Evolutionary conservation across 106 monocot species (phyloP).

Genomic region (Hemerocallis citrina): DNA sequence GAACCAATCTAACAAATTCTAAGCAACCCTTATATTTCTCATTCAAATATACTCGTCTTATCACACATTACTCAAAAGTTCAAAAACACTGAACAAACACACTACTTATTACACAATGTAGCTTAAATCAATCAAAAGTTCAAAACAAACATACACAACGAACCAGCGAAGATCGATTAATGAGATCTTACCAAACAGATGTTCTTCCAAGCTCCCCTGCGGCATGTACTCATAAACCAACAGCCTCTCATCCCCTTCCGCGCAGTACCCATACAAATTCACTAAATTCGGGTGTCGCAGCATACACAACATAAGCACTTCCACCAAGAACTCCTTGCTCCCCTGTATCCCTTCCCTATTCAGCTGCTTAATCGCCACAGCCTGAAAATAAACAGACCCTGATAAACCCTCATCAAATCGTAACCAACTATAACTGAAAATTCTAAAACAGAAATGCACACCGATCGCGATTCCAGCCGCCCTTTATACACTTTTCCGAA

Average conservation of each 20-base stretch:
- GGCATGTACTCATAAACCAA: constrained; percentile 21
- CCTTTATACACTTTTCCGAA: constrained; percentile 82
- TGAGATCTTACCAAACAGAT: constrained; percentile 28
- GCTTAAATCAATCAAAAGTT: no score
- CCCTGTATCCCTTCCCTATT: constrained; percentile 32
- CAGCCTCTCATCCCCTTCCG: constrained; percentile 27
- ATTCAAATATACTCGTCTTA: no score
- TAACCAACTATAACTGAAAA: background rate
- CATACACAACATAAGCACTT: constrained; percentile 35
- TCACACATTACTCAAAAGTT: no score
- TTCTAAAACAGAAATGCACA: background rate
- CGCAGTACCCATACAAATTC: constrained; percentile 29
- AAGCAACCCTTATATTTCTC: no score
- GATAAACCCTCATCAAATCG: background rate
- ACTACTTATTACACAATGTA: no score
- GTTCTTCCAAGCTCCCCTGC: constrained; percentile 15
- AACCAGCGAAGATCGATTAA: no score
- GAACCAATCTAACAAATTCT: no score
- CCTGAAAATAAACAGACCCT: constrained; percentile 5
- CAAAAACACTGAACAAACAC: no score
- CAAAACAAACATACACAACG: no score
- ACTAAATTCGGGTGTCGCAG: constrained; percentile 28
- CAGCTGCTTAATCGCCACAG: constrained; percentile 38
- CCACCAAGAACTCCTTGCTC: constrained; percentile 32
- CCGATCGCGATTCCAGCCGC: constrained; percentile 45